phyloP scores from a whole-genome alignment of 352 stramenopile genomes.

The Phytopythium sindhum region DNA sequence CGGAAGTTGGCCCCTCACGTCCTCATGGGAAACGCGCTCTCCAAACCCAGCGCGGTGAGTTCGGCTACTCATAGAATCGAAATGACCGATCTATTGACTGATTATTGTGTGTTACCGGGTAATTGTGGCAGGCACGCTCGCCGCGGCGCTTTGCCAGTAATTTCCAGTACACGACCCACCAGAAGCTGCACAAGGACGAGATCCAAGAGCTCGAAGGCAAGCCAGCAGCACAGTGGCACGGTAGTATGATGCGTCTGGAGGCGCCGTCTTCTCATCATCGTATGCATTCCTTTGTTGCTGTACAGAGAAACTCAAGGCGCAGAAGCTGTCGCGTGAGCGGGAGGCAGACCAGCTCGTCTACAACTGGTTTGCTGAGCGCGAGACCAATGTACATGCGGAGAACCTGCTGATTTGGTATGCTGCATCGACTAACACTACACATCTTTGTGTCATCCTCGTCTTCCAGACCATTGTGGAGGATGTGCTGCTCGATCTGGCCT shows the following conservation, averaged over 20 bases:
- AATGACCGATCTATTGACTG: no score
- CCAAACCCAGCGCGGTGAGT: slow-evolving; percentile 4
- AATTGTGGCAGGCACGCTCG: not conserved
- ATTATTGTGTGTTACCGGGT: no score
- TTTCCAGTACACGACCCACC: slow-evolving; percentile 8
- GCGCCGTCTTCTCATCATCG: not conserved
- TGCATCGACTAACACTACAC: not conserved
- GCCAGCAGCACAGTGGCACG: not conserved
- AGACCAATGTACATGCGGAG: slow-evolving; percentile 29
- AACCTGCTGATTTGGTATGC: not conserved
- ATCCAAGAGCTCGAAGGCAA: slow-evolving; percentile 49
- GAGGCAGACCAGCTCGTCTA: slow-evolving; percentile 42
- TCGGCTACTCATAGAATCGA: not conserved
- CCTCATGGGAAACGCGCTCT: slow-evolving; percentile 6
- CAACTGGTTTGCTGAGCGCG: slow-evolving; percentile 34
- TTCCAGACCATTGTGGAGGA: slow-evolving; percentile 54
- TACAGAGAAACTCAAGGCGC: slow-evolving; percentile 34
- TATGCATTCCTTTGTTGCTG: not conserved
- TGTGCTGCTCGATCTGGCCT: slow-evolving; percentile 53
- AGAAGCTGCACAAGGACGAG: slow-evolving; percentile 30
- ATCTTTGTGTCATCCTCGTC: not conserved
- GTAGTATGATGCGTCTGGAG: not conserved
- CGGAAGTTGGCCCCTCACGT: not conserved
- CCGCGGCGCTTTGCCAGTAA: slow-evolving; percentile 2
- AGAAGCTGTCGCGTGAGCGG: slow-evolving; percentile 31